A percentile compares a stretch with the other conserved stretches of the same genome.
Conservation (phyloP, 768 basidiomycete genomes). For the Rhizopogon vesiculosus region DNA sequence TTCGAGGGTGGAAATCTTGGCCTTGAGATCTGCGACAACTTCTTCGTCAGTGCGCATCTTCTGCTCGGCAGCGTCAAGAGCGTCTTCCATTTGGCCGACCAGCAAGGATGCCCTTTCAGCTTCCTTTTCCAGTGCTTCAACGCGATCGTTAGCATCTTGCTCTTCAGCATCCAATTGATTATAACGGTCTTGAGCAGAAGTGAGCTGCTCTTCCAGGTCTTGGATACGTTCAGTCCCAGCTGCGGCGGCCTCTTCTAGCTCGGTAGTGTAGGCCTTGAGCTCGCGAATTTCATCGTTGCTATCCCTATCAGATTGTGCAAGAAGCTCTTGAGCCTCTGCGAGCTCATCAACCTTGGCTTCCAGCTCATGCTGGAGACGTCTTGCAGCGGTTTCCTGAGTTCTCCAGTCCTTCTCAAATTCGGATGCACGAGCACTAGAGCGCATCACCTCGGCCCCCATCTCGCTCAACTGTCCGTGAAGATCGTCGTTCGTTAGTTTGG, state of each 20-base stretch:
- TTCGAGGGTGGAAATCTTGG: constrained; percentile 50
- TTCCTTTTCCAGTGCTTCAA: constrained; percentile 50
- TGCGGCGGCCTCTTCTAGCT: constrained; percentile 59
- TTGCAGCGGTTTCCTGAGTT: constrained; percentile 28
- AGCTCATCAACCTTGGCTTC: constrained; percentile 25
- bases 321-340: constrained; percentile 16
- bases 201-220: constrained; percentile 52
- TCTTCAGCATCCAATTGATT: constrained; percentile 39
- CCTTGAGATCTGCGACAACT: constrained; percentile 43
- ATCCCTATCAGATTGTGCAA: constrained; percentile 21
- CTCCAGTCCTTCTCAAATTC: constrained; percentile 43
- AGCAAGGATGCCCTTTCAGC: constrained; percentile 49
- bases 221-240: constrained; percentile 49
- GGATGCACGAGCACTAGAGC: constrained; percentile 28
- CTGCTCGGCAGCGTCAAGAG: constrained; percentile 67
- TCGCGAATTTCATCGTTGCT: constrained; percentile 29
- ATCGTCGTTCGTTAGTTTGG: constrained; percentile 34
- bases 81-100: constrained; percentile 67
- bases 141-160: constrained; percentile 43
- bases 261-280: constrained; percentile 46
- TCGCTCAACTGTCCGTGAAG: constrained; percentile 29
- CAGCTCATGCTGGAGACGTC: constrained; percentile 39
- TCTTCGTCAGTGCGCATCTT: constrained; percentile 64
- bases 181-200: constrained; percentile 39
- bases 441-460: constrained; percentile 26